Percentiles rank a stretch among this genome's conserved stretches.
These are phyloP conservation scores for Corrigiola litoralis DNA, from an alignment of 179 eudicot genomes.

Conservation along the genomic window DNA sequence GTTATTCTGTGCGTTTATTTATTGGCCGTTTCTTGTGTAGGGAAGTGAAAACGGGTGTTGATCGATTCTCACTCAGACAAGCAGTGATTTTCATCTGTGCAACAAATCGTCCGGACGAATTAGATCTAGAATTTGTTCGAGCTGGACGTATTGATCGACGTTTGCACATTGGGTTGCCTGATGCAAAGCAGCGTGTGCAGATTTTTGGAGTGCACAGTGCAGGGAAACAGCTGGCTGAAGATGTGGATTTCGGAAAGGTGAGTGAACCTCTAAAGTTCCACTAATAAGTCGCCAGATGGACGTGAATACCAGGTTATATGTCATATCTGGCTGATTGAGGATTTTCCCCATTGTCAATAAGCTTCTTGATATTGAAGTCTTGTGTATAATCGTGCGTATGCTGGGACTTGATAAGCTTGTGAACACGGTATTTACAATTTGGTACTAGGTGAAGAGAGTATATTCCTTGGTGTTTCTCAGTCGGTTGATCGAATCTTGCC, in stretches of 20 bases:
- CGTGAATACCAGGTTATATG: neutral
- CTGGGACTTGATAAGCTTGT: too few relatives aligned
- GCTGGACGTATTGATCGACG: slow-evolving; percentile 94
- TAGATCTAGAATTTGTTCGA: slow-evolving; percentile 74
- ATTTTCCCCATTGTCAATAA: neutral
- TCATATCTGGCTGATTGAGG: neutral
- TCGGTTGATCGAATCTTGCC: neutral
- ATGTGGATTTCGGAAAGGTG: slow-evolving; percentile 79
- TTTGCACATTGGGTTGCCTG: slow-evolving; percentile 81
- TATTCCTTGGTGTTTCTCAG: neutral
- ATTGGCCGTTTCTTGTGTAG: slow-evolving; percentile 28
- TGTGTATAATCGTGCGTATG: too few relatives aligned
- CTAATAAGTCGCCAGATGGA: neutral
- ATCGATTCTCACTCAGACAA: slow-evolving; percentile 78
- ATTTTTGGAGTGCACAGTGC: slow-evolving; percentile 84
- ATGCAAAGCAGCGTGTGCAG: slow-evolving; percentile 83
- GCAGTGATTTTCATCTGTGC: slow-evolving; percentile 95
- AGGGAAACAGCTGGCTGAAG: slow-evolving; percentile 80
- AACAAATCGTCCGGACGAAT: slow-evolving; percentile 90
- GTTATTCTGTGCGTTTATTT: neutral
- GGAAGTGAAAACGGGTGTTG: slow-evolving; percentile 80
- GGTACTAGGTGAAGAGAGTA: neutral
- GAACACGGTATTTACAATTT: too few relatives aligned
- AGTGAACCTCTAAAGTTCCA: neutral
- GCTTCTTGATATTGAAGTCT: too few relatives aligned